Percentiles rank a stretch among this genome's conserved stretches.
Evolutionary conservation across 208 protist species (phyloP).

Genomic region (Trypanosoma brucei): DNA sequence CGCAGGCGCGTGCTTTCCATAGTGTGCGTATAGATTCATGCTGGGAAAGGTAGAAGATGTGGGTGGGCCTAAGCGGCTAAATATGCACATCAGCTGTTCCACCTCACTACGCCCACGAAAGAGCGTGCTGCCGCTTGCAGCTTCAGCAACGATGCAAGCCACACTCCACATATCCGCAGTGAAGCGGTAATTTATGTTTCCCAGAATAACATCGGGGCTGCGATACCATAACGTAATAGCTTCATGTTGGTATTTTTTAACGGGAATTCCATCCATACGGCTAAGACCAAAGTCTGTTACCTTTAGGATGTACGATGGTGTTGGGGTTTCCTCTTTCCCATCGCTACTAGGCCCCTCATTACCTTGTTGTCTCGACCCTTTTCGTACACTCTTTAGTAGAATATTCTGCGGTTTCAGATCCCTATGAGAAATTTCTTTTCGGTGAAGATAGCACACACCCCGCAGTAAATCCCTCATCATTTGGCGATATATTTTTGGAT

Average conservation of each 20-base stretch:
- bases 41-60: slow-evolving; percentile 55
- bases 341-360: neutral
- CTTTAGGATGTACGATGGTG: slow-evolving; percentile 51
- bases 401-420: slow-evolving; percentile 84
- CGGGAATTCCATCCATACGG: slow-evolving; percentile 77
- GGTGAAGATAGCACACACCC: slow-evolving; percentile 68
- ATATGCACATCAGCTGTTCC: slow-evolving; percentile 88
- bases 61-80: slow-evolving; percentile 83
- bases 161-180: slow-evolving; percentile 89
- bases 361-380: neutral
- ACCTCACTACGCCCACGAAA: slow-evolving; percentile 76
- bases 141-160: slow-evolving; percentile 90
- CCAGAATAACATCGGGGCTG: slow-evolving; percentile 89
- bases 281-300: slow-evolving; percentile 88
- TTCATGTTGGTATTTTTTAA: slow-evolving; percentile 90
- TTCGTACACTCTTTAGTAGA: slow-evolving; percentile 40
- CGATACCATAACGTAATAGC: slow-evolving; percentile 94
- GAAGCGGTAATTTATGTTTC: slow-evolving; percentile 70
- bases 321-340: neutral
- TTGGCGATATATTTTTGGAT: slow-evolving; percentile 38
- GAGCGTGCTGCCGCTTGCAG: slow-evolving; percentile 66
- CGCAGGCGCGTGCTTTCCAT: slow-evolving; percentile 21
- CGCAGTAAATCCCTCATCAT: slow-evolving; percentile 70
- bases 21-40: slow-evolving; percentile 43
- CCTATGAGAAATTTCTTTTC: slow-evolving; percentile 51